Evolutionary conservation across 169 alveolate species (phyloP), one percentile per base, ranked within the genome.

Genomic region (Cryptosporidium meleagridis): DNA sequence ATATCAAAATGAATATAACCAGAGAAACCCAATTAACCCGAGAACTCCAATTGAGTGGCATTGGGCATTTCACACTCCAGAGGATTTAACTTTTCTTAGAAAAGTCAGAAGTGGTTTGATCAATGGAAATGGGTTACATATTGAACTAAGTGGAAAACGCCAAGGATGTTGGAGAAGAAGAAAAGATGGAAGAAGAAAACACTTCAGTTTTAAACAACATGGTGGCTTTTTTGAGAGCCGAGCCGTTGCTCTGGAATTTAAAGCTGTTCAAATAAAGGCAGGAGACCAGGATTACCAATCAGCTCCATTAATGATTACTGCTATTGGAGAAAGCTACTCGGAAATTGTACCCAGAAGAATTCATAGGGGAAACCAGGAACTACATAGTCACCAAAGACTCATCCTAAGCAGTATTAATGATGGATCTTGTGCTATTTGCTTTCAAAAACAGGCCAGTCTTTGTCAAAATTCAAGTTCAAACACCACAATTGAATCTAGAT

Each of bases 101-200:
- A 44, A 80, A 21, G 55, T 80, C 21, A 80, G 89, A 41, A 67
- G 80, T 16, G 58, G 80, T 4, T 29, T 80, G 70, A 31, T 80
- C n/a, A 80, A 80, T 80, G 89, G 89, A 18, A 80, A 80, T 48
- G 89, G 89, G 1, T 44, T 80, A n/a, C 89, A 80, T 62, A 80
- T 80, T 18, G 89, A 80, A 62, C 37, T 80, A 29, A 80, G 89
- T 37, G 89, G 67, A 16, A 80, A 80, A 61, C 69, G 89, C 12
- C 89, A 80, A 39, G 89, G 89, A 39, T 80, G 89, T 23, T 80
- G 89, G 89, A 80, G 89, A 44, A 80, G 89, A 65, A 80, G 89
- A 80, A 80, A 80, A 41, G 89, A 80, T 21, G 89, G 89, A 26
- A 80, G 23, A 65, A 61, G 89, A 39, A 80, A 80, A 41, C 89